phyloP scores from a whole-genome alignment of 2,329 filamentous ascomycete species.

The Hypoxylon sp. region DNA sequence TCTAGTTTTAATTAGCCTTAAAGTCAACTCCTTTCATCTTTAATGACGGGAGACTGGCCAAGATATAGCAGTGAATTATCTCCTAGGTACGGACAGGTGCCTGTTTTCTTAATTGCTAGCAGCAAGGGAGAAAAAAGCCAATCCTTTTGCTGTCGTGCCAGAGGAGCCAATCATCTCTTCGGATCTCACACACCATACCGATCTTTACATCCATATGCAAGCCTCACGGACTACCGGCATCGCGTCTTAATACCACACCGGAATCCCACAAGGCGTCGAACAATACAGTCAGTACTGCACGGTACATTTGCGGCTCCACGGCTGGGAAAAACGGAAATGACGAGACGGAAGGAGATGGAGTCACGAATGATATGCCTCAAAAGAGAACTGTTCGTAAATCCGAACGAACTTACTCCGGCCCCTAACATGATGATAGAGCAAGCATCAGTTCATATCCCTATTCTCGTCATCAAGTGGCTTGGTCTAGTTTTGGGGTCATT shows the following conservation, averaged over 20 bases:
- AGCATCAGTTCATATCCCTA: conserved; percentile 19
- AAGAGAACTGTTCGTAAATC: conserved; percentile 11
- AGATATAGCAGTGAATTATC: too few species aligned
- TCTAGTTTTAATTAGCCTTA: not conserved
- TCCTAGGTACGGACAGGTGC: too few species aligned
- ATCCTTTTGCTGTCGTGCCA: not conserved
- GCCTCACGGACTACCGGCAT: conserved; percentile 37
- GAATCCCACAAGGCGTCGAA: not conserved
- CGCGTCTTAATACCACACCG: not conserved
- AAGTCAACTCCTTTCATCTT: not conserved
- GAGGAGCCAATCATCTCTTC: conserved; percentile 19
- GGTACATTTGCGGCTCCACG: conserved; percentile 1
- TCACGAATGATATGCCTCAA: conserved; percentile 27
- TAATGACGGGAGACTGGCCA: not conserved
- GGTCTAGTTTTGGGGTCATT: conserved; percentile 1
- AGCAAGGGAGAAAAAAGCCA: not conserved
- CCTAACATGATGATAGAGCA: not conserved
- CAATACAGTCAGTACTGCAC: not conserved
- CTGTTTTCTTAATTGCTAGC: not conserved
- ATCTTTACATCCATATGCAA: conserved; percentile 36
- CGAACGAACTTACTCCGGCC: conserved; percentile 15
- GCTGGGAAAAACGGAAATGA: not conserved
- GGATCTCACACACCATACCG: conserved; percentile 21
- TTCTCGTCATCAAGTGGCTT: conserved; percentile 25
- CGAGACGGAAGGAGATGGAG: not conserved